Evolutionary conservation across 2,329 filamentous ascomycete genomes (phyloP), one percentile per base, ranked within the genome.

Genomic region (Fusarium xylarioides): DNA sequence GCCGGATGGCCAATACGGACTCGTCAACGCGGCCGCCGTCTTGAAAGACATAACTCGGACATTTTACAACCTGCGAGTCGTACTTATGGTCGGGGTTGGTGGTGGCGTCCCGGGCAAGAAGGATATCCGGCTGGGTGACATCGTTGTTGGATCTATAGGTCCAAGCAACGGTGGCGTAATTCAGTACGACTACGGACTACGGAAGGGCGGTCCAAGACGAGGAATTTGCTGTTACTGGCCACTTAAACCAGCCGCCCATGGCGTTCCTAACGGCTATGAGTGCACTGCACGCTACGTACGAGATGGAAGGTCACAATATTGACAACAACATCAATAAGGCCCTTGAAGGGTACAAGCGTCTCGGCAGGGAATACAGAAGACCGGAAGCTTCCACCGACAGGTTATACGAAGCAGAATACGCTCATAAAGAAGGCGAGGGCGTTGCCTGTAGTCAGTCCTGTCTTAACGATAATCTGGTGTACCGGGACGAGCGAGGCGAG

Each of bases 371-470:
- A 5, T 28, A 28, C 26, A 28, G 0, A n/a, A 11, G 10, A 18
- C 46, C 46, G 0, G 26, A 0, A 0, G 14, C 7, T 0, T 18
- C 7, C 0, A 32, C 2, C 1, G 46, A 49, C 0, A 0, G 28
- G 2, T 7, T 49, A 0, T 49, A 49, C 5, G 0, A n/a, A 6
- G 10, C 21, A 5, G 1, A 11, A 2, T 7, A 0, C 10, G 0
- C 12, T 1, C 46, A 49, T 18, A 0, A 7, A 0, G 28, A 7
- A 18, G 1, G 3, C 21, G 2, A 49, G 4, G 21, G 28, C 1
- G 0, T 7, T 3, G 0, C 0, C 0, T 49, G 46, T 0, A 7
- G 5, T 26, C 11, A 0, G 2, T 28, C 26, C 26, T 26, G 1
- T 9, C 3, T 0, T 49, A 21, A n/a, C n/a, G 11, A 18, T 4